Conservation (phyloP, 2,329 filamentous ascomycete species). For the Mariannaea elegans region DNA sequence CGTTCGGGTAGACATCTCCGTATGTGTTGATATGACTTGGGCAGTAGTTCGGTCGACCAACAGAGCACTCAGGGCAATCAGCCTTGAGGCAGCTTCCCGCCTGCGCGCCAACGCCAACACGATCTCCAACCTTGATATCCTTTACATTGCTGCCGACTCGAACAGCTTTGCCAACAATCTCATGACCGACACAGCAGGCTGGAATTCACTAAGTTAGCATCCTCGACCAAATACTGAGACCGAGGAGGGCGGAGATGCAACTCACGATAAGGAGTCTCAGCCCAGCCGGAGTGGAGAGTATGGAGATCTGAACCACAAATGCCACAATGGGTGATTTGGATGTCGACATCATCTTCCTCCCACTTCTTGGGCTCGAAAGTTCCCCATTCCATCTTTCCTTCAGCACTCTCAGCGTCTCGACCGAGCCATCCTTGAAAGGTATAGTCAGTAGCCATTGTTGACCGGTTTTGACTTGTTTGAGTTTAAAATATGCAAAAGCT, state of each 20-base stretch:
- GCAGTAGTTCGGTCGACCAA: conserved; percentile 74
- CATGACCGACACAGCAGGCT: conserved; percentile 69
- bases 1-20: conserved; percentile 63
- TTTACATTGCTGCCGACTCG: conserved; percentile 61
- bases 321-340: conserved; percentile 71
- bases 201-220: conserved; percentile 12
- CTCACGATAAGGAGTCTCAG: conserved; percentile 25
- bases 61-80: conserved; percentile 21
- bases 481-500: no score
- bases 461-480: no score
- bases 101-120: conserved; percentile 53
- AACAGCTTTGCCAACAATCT: conserved; percentile 68
- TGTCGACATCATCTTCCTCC: conserved; percentile 72
- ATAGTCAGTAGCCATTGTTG: conserved; percentile 13
- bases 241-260: not conserved
- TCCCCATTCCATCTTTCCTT: conserved; percentile 64
- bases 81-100: conserved; percentile 27
- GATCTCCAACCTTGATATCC: conserved; percentile 66
- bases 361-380: conserved; percentile 70
- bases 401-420: conserved; percentile 47
- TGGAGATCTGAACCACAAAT: conserved; percentile 72
- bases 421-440: conserved; percentile 54
- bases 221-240: no score
- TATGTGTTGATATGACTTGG: conserved; percentile 66
- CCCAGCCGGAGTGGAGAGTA: conserved; percentile 64